phyloP scores from a whole-genome alignment of 1,284 basidiomycete genomes.

The Volvariella volvacea region DNA sequence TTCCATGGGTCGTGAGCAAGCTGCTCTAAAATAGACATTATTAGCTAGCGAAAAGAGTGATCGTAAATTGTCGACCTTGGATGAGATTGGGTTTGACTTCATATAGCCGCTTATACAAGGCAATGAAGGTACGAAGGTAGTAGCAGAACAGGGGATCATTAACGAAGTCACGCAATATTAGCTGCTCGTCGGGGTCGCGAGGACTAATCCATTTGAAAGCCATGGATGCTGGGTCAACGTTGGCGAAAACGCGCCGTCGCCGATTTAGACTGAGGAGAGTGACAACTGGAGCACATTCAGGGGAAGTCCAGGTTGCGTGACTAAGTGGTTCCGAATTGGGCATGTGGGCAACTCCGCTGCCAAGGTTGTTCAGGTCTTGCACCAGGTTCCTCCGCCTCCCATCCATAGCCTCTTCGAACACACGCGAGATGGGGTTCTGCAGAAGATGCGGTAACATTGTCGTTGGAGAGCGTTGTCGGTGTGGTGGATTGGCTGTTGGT shows the following conservation, averaged over 20 bases:
- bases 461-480: slow-evolving; percentile 59
- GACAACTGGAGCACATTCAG: too few relatives aligned
- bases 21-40: slow-evolving; percentile 25
- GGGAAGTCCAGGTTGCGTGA: too few relatives aligned
- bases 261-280: too few relatives aligned
- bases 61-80: slow-evolving; percentile 27
- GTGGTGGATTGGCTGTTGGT: slow-evolving; percentile 74
- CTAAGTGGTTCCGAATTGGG: too few relatives aligned
- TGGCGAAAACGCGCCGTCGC: too few relatives aligned
- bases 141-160: slow-evolving; percentile 18
- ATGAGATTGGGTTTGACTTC: slow-evolving; percentile 32
- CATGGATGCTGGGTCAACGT: too few relatives aligned
- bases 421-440: slow-evolving; percentile 73
- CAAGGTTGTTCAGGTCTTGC: too few relatives aligned
- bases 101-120: slow-evolving; percentile 12
- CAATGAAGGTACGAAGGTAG: slow-evolving; percentile 15
- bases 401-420: too few relatives aligned
- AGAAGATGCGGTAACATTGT: slow-evolving; percentile 78
- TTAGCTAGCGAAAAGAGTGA: neutral
- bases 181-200: neutral
- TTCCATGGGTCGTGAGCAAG: slow-evolving; percentile 48
- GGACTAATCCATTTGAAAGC: too few relatives aligned
- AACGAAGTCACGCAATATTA: neutral
- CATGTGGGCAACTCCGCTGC: too few relatives aligned
- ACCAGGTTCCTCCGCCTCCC: too few relatives aligned